phyloP scores from a whole-genome alignment of 2,329 filamentous ascomycete genomes.

The Cordyceps javanica region DNA sequence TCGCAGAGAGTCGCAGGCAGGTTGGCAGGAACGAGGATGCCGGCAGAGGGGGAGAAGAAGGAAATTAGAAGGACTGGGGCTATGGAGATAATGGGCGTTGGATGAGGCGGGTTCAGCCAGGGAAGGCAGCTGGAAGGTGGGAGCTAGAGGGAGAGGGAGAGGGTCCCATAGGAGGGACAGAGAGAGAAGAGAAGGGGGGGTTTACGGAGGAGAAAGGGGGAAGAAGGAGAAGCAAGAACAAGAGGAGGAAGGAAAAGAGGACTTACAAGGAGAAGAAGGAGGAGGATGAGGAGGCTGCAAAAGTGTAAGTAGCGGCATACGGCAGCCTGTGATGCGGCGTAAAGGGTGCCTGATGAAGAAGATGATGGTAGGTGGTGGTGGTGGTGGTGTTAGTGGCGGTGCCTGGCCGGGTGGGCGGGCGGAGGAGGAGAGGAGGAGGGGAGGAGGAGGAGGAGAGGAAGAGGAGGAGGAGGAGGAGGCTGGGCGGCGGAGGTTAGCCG shows the following conservation, averaged over 20 bases:
- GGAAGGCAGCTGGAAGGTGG: not conserved
- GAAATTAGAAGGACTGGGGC: conserved; percentile 11
- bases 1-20: not conserved
- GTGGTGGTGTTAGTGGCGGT: no score
- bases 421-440: not conserved
- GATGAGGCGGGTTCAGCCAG: conserved; percentile 2
- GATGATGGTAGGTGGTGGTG: no score
- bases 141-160: not conserved
- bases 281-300: no score
- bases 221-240: not conserved
- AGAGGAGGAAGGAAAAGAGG: not conserved
- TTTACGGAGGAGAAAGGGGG: not conserved
- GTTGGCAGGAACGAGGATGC: conserved; percentile 1
- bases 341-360: no score
- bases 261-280: not conserved
- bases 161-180: no score
- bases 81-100: conserved; percentile 8
- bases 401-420: no score
- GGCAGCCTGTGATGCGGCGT: no score
- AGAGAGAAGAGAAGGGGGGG: no score
- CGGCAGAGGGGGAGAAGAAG: conserved; percentile 1
- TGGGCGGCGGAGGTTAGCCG: not conserved
- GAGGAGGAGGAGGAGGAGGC: not conserved
- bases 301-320: no score
- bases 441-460: not conserved